A percentile compares a stretch with the other conserved stretches of the same genome.
These are phyloP conservation scores for Suillus clintonianus DNA, from an alignment of 768 basidiomycete species.

Conservation along the genomic window DNA sequence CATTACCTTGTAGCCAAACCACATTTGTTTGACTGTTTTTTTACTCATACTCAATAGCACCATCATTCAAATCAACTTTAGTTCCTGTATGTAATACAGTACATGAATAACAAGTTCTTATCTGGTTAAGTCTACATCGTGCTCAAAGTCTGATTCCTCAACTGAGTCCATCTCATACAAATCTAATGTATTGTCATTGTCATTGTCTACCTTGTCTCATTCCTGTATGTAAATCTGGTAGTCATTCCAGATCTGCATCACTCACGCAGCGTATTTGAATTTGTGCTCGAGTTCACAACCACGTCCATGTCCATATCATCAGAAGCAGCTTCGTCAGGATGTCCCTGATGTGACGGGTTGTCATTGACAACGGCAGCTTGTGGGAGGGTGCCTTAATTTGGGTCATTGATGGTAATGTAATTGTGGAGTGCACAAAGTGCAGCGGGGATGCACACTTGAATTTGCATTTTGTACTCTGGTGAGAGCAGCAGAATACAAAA, in stretches of 20 bases:
- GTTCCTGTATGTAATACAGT: neutral
- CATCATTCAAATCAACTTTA: neutral
- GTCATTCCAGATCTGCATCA: neutral
- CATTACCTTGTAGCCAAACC: neutral
- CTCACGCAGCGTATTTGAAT: neutral
- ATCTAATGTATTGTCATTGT: neutral
- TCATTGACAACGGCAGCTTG: neutral
- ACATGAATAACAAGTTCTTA: neutral
- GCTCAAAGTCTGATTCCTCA: neutral
- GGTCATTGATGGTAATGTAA: neutral
- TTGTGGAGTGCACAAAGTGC: slow-evolving; percentile 26
- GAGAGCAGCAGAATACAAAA: slow-evolving; percentile 19
- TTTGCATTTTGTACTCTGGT: slow-evolving; percentile 17
- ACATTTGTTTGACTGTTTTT: neutral
- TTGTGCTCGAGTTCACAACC: neutral
- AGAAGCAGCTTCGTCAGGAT: neutral
- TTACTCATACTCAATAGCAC: neutral
- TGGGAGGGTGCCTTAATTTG: neutral
- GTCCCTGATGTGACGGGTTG: neutral
- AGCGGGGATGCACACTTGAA: slow-evolving; percentile 23
- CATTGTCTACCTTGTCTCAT: neutral
- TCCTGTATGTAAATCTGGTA: neutral
- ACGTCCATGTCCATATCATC: neutral
- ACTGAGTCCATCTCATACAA: neutral
- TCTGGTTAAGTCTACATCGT: neutral